A percentile compares a stretch with the other conserved stretches of the same genome.
phyloP scores from a whole-genome alignment of 345 rosid genomes.

The Ceriops zippeliana region DNA sequence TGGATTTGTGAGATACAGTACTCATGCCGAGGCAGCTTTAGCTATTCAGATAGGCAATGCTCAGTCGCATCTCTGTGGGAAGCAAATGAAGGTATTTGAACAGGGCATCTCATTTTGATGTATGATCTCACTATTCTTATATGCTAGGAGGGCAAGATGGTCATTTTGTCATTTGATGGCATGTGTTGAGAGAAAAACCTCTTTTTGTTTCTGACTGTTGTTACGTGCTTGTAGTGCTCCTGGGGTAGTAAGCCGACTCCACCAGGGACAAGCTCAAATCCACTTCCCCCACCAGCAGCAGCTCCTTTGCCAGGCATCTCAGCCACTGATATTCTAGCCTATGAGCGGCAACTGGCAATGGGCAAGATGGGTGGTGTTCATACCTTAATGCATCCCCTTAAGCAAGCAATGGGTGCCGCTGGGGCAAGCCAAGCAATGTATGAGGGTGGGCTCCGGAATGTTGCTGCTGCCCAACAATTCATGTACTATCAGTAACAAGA shows the following conservation, averaged over 20 bases:
- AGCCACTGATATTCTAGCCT: conserved; percentile 66
- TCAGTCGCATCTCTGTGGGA: conserved; percentile 70
- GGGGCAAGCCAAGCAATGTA: conserved; percentile 90
- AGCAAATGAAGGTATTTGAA: conserved; percentile 73
- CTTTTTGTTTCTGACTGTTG: background rate
- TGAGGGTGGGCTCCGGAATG: conserved; percentile 84
- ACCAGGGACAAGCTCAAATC: conserved; percentile 84
- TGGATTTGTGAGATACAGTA: conserved; percentile 91
- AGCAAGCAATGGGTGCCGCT: conserved; percentile 69
- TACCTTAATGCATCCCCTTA: conserved; percentile 74
- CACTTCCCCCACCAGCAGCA: conserved; percentile 82
- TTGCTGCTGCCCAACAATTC: conserved; percentile 84
- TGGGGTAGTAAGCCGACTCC: conserved; percentile 99
- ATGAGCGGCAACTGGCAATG: conserved; percentile 73
- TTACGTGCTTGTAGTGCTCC: conserved; percentile 55
- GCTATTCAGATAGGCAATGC: conserved; percentile 91
- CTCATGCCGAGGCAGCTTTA: conserved; percentile 81
- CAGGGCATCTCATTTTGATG: background rate
- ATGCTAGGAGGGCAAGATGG: too few relatives aligned
- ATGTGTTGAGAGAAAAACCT: background rate
- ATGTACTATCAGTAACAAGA: conserved; percentile 76
- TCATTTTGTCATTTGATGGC: background rate
- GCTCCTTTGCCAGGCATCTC: conserved; percentile 66
- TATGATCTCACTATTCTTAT: background rate
- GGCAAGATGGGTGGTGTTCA: conserved; percentile 82